phyloP scores from a whole-genome alignment of 2,329 filamentous ascomycete species.

The Hypoxylon sp. region DNA sequence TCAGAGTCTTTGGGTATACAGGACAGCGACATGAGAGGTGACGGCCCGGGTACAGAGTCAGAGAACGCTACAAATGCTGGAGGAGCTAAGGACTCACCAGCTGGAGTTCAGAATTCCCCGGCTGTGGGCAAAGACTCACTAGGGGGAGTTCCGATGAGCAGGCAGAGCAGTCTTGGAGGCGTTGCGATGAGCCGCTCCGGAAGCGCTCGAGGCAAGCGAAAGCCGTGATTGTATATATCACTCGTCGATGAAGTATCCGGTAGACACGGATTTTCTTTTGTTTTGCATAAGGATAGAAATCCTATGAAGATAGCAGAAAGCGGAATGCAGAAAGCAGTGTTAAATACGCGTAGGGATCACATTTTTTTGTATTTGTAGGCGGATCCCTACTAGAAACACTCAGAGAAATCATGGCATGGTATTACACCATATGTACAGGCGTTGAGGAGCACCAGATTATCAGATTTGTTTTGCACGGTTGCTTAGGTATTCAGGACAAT shows the following conservation, averaged over 20 bases:
- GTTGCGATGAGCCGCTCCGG: conserved; percentile 70
- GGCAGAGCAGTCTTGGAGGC: conserved; percentile 69
- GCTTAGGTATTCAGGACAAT: conserved; percentile 7
- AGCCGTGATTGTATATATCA: conserved; percentile 30
- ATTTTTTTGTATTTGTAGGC: conserved; percentile 8
- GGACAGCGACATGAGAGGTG: conserved; percentile 61
- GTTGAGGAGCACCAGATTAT: conserved; percentile 24
- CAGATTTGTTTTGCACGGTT: conserved; percentile 9
- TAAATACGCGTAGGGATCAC: background rate
- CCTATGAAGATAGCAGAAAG: background rate
- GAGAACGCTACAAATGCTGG: conserved; percentile 36
- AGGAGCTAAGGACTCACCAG: conserved; percentile 46
- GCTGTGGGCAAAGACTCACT: conserved; percentile 44
- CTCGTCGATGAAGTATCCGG: background rate
- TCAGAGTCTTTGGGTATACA: conserved; percentile 67
- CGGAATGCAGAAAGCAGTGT: background rate
- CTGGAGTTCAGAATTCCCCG: conserved; percentile 45
- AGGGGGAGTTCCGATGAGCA: conserved; percentile 67
- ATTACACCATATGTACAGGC: conserved; percentile 7
- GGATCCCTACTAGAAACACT: conserved; percentile 2
- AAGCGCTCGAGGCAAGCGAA: conserved; percentile 63
- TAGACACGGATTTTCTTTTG: background rate
- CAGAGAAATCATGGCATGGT: conserved; percentile 3
- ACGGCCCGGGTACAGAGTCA: conserved; percentile 54
- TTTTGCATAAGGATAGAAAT: background rate